phyloP scores from a whole-genome alignment of 108 stramenopile species.

The Pseudonitzschia pungens region DNA sequence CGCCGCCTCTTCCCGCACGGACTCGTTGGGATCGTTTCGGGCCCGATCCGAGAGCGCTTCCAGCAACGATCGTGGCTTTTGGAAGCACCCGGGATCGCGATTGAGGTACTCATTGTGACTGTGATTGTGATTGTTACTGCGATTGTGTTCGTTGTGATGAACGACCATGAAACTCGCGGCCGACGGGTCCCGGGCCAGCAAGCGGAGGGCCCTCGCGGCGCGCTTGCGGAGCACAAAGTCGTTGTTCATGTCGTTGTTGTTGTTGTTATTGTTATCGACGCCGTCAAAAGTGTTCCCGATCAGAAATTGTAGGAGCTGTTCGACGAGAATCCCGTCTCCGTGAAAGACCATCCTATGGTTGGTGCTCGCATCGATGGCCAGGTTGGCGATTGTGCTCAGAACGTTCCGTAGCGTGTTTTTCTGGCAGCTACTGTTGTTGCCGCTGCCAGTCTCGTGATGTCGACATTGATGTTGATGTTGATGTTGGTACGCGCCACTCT shows the following conservation, averaged over 20 bases:
- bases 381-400: conserved; percentile 35
- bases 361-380: conserved; percentile 42
- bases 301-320: conserved; percentile 30
- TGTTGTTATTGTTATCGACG: too few relatives aligned
- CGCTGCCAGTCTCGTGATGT: background rate
- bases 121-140: background rate
- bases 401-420: conserved; percentile 32
- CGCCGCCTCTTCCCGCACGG: conserved; percentile 47
- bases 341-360: conserved; percentile 41
- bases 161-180: background rate
- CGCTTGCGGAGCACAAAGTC: conserved; percentile 46
- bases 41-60: conserved; percentile 37
- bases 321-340: conserved; percentile 48
- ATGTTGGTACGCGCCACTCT: background rate
- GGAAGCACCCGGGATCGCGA: too few relatives aligned
- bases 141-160: background rate
- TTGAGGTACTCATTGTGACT: background rate
- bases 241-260: too few relatives aligned
- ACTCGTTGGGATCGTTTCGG: conserved; percentile 29
- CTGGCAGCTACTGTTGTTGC: background rate
- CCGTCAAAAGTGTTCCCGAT: too few relatives aligned
- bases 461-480: background rate
- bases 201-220: conserved; percentile 29
- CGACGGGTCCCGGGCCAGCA: conserved; percentile 33
- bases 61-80: too few relatives aligned